phyloP scores from a whole-genome alignment of 768 basidiomycete genomes.

The Tricholomella constricta region DNA sequence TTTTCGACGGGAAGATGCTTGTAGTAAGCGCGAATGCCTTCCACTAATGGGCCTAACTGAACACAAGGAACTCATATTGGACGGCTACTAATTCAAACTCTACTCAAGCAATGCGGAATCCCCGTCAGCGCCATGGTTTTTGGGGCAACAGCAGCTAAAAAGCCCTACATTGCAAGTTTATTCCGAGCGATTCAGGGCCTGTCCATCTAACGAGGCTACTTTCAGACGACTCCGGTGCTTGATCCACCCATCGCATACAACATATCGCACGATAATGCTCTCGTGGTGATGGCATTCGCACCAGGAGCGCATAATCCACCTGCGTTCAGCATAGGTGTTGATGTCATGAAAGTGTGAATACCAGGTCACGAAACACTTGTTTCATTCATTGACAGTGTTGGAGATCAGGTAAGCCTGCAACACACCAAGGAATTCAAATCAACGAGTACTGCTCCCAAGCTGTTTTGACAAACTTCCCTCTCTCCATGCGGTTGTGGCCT shows the following conservation, averaged over 20 bases:
- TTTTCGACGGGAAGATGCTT: conserved; percentile 73
- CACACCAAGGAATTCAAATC: neutral
- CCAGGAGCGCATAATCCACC: conserved; percentile 43
- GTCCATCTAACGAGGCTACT: neutral
- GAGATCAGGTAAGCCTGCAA: conserved; percentile 55
- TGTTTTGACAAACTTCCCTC: neutral
- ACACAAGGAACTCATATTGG: conserved; percentile 73
- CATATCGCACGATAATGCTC: conserved; percentile 76
- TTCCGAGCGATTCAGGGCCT: neutral
- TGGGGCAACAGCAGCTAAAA: conserved; percentile 60
- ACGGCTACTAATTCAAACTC: conserved; percentile 65
- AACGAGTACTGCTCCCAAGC: neutral
- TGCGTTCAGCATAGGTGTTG: conserved; percentile 70
- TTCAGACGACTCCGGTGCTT: conserved; percentile 45
- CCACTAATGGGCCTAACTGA: neutral
- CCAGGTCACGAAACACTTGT: conserved; percentile 58
- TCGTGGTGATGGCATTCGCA: conserved; percentile 70
- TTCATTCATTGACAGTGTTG: conserved; percentile 64
- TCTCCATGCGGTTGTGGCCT: neutral
- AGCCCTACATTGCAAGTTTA: conserved; percentile 72
- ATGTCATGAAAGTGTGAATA: conserved; percentile 77
- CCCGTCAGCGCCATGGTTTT: conserved; percentile 50
- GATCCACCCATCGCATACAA: conserved; percentile 74
- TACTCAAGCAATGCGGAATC: conserved; percentile 62
- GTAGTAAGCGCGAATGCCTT: conserved; percentile 49